Base-by-base conservation (phyloP, 2,329 filamentous ascomycete genomes). In the Fusarium haematococcum region DNA sequence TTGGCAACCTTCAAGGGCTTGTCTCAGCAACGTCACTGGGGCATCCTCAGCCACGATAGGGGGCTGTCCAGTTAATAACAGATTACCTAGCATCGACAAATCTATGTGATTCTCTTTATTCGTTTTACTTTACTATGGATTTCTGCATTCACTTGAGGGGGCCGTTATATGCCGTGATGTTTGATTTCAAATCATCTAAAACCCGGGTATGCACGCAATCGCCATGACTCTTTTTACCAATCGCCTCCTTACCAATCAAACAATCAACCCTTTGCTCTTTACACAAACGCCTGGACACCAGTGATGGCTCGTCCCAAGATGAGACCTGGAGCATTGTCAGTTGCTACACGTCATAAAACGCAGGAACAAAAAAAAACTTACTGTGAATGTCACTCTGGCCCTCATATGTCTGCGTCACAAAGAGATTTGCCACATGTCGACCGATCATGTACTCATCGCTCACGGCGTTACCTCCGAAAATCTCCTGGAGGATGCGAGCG, bases 381-480 rank as follows among this genome's bases (percentile, higher is more conserved):
- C 95, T 91, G 83, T 98, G 97, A 81, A 98, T 98, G 84, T 98
- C 97, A 81, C 95, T 98, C 85, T 98, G 97, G 25, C 97, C 97
- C 85, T 99, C 97, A 78, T 99, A 99, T 2, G 96, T 98, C 86
- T 98, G 96, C 64, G 96, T 97, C 63, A 99, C 97, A 83, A 97
- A 99, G 74, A 99, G 84, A 83, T 99, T 99, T 66, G 96, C 93
- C 68, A 98, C 97, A 85, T 98, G 97, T 74, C 97, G 91, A 18
- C 95, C 97, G 80, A 99, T 98, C 71, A 92, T 91, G 80, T 98
- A 99, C 85, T 99, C 97, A 79, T 99, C 97, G 80, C 95, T 98
- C 59, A 97, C 95, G n/a, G 97, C 97, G 81, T 99, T 99, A 33
- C 97, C 97, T 67, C 97, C 97, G 85, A 99, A 98, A 25, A 99